Percentiles rank a stretch among this genome's conserved stretches.
Evolutionary conservation across 176 grass and related monocot species (phyloP).

Genomic region (Puya raimondii): DNA sequence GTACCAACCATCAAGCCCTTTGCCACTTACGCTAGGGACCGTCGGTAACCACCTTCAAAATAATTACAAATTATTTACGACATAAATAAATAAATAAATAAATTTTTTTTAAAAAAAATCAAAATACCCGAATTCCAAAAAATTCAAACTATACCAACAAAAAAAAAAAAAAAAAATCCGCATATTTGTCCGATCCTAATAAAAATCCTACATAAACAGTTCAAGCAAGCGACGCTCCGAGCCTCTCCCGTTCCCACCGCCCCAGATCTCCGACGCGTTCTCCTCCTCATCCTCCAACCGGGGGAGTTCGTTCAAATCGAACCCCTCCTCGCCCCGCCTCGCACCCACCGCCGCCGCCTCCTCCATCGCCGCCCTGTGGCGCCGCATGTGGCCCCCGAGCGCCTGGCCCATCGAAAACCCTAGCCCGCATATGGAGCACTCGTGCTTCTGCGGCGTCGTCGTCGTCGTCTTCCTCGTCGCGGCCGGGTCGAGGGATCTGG

Average conservation of each 20-base stretch:
- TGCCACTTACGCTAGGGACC: too few species aligned
- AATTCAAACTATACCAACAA: too few species aligned
- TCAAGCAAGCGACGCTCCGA: neutral
- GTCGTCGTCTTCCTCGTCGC: neutral
- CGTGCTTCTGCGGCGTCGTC: slow-evolving; percentile 17
- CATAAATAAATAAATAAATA: too few species aligned
- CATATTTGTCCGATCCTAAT: too few species aligned
- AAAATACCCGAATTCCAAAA: too few species aligned
- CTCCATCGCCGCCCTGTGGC: slow-evolving; percentile 19
- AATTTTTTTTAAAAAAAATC: too few species aligned
- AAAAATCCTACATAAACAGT: neutral
- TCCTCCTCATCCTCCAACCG: slow-evolving; percentile 3
- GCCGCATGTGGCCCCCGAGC: slow-evolving; percentile 24
- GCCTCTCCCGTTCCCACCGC: neutral
- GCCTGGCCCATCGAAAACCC: slow-evolving; percentile 28
- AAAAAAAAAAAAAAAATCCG: too few species aligned
- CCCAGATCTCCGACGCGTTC: neutral
- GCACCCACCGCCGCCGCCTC: neutral
- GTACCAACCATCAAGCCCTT: too few species aligned
- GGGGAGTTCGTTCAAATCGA: slow-evolving; percentile 24
- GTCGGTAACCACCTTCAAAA: too few species aligned
- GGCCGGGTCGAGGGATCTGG: slow-evolving; percentile 4
- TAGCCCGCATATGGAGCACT: slow-evolving; percentile 32
- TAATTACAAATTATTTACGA: too few species aligned
- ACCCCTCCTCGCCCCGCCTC: neutral